Evolutionary conservation across 2,329 filamentous ascomycete genomes (phyloP), one percentile per base, ranked within the genome.

Genomic region (Ophiostoma sp.): DNA sequence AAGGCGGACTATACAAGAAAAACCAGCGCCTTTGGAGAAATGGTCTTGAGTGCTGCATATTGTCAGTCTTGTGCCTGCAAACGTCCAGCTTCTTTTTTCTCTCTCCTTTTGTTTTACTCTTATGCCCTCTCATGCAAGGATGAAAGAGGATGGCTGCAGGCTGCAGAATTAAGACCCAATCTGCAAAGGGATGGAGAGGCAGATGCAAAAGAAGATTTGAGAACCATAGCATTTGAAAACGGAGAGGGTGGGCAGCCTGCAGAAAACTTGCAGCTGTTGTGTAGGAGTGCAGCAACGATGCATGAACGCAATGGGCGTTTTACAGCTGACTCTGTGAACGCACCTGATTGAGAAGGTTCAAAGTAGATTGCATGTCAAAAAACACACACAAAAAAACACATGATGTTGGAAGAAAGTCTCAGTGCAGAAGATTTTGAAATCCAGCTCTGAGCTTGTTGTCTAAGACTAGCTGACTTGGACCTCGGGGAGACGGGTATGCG

Each of bases 211-310:
- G 28, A 19, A 61, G 12, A 3, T 9, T 19, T 33, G 12, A 42
- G 28, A 42, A 28, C 9, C 9, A 22, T 9, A 55, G 11, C 25
- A 12, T 12, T 12, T 28, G 50, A 55, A 28, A 6, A 33, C 19
- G 42, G 28, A 36, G 59, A 42, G 59, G 59, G 59, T 64, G 59
- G 59, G 59, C 11, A 64, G 59, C 59, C 19, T 42, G 59, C 59
- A 39, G 59, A 33, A 63, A 59, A 6, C 25, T 19, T 48, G 63
- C 63, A 61, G 33, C 17, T n/a, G 55, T 8, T 55, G 52, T 31
- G 45, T 17, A 55, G 55, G 7, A 59, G 31, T 36, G 25, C 31
- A 72, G 52, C 28, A 57, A 15, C 19, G 33, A 72, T 64, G 69
- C 57, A 69, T 59, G 25, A 59, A 45, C 55, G 22, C 15, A 33